Base-by-base conservation (phyloP, 1,284 basidiomycete species). In the Ustilago loliicola region DNA sequence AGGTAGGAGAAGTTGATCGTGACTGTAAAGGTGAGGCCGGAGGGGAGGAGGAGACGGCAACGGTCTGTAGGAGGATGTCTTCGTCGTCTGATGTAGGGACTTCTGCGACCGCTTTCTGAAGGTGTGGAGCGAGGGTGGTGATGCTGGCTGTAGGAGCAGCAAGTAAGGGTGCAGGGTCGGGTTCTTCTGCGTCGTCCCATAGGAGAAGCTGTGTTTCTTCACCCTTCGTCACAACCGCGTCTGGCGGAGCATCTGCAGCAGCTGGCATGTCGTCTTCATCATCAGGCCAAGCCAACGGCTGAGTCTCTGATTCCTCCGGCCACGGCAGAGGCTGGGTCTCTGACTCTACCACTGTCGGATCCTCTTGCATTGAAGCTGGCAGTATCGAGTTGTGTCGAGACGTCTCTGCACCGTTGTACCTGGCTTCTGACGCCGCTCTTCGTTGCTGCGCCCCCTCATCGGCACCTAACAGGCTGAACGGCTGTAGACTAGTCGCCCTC, bases 1-100 rank as follows among this genome's bases (percentile, higher is more conserved):
- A 47, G 32, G 42, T 38, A 6, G 34, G 17, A 13, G 11, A 21
- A 25, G 6, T n/a, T 25, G n/a, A 47, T n/a, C 48, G 55, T 15
- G 19, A n/a, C 11, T 19, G 53, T 1, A 55, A 30, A 15, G 45
- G 45, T 9, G 57, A 53, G 51, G 29, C 51, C 2, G 51, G 27
- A 9, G 56, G 48, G 53, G 23, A 4, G 50, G 36, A 1, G 53
- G 36, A 6, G 52, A 59, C 5, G 65, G 52, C 2, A 47, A 64
- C 25, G 13, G 53, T 29, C 17, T 74, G 58, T 1, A 69, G 56
- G 3, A 76, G 61, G 5, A 65, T 23, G 10, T 77, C 74, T 42
- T 72, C 69, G 42, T 72, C 70, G 36, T 72, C 73, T 17, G 73
- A 68, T 7, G 73, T 58, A 3, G 65, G 65, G 0, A 71, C 67